Base-by-base conservation (phyloP, 352 stramenopile genomes). In the Phytophthora colocasiae region DNA sequence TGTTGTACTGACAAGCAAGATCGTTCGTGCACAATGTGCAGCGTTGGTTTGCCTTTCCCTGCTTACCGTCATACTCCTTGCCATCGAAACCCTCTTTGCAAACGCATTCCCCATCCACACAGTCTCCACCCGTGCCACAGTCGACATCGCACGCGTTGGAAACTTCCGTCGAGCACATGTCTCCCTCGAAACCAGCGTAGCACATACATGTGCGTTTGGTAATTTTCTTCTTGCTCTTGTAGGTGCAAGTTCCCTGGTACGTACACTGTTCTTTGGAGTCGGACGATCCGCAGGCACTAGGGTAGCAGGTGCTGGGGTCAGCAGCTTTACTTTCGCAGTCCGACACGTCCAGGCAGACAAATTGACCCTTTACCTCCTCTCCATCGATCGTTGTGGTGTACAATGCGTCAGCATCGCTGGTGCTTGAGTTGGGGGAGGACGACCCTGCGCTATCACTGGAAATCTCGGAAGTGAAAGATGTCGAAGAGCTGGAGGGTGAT, bases 241-340 rank as follows among this genome's bases (percentile, higher is more conserved):
- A 92, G 57, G 83, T 85, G 73, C 83, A 92, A 8, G 83, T 92
- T 26, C 83, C 83, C 46, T 90, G 83, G 66, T 92, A 81, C 26
- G 80, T 89, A 69, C 81, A 89, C 40, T 78, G 68, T 29, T 69
- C 69, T 38, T 81, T 85, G 4, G 71, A 79, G 59, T 56, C 65
- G 6, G 77, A 32, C 4, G 75, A 62, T 27, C 78, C 76, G 49
- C 80, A 89, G 0, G 66, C 62, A 11, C 36, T 66, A 0, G 75
- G 63, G 11, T 77, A 66, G 47, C 81, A 86, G 7, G 66, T 77
- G 63, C 29, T 76, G 34, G 67, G 72, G 46, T 85, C 73, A 22
- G 75, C 73, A 11, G 80, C 78, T 64, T 89, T 76, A 58, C 83
- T 87, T 32, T 74, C 57, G 44, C 81, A 90, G 58, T 90, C 81